A percentile compares a stretch with the other conserved stretches of the same genome.
These are phyloP conservation scores for Termitomyces sp. DNA, from an alignment of 768 basidiomycete species.

Conservation along the genomic window DNA sequence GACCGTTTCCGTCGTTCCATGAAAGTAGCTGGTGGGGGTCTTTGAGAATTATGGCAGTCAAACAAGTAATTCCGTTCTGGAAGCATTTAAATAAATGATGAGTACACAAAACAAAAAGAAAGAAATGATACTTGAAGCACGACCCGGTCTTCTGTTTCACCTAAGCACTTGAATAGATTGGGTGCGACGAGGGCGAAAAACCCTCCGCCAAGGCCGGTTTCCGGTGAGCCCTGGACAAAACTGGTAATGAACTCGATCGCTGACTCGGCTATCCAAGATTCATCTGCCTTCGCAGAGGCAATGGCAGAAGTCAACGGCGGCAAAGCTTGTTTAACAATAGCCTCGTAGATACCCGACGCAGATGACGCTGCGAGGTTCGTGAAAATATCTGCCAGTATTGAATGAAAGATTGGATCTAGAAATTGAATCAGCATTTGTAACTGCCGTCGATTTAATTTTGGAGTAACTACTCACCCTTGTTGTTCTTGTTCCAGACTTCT, in stretches of 20 bases:
- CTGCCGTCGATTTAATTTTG: neutral
- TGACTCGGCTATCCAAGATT: slow-evolving; percentile 72
- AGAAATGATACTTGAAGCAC: slow-evolving; percentile 58
- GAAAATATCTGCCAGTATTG: slow-evolving; percentile 79
- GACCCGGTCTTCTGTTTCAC: slow-evolving; percentile 78
- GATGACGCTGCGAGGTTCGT: slow-evolving; percentile 60
- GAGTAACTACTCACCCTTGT: slow-evolving; percentile 53
- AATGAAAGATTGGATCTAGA: slow-evolving; percentile 81
- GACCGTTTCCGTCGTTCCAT: slow-evolving; percentile 65
- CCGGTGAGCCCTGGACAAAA: slow-evolving; percentile 62
- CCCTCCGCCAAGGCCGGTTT: slow-evolving; percentile 65
- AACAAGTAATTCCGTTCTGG: slow-evolving; percentile 76
- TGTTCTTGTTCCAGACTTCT: slow-evolving; percentile 83
- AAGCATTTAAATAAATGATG: neutral
- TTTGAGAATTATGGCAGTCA: slow-evolving; percentile 84
- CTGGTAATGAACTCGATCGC: slow-evolving; percentile 79
- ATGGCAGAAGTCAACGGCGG: slow-evolving; percentile 70
- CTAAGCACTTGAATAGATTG: slow-evolving; percentile 64
- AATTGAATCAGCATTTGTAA: neutral
- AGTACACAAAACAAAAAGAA: neutral
- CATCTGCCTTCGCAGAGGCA: slow-evolving; percentile 45
- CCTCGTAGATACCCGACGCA: slow-evolving; percentile 56
- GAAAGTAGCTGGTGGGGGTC: slow-evolving; percentile 75
- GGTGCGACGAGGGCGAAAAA: slow-evolving; percentile 76
- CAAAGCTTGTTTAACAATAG: slow-evolving; percentile 66